phyloP scores from a whole-genome alignment of 306 rosid species.

The Herpetospermum pedunculosum region DNA sequence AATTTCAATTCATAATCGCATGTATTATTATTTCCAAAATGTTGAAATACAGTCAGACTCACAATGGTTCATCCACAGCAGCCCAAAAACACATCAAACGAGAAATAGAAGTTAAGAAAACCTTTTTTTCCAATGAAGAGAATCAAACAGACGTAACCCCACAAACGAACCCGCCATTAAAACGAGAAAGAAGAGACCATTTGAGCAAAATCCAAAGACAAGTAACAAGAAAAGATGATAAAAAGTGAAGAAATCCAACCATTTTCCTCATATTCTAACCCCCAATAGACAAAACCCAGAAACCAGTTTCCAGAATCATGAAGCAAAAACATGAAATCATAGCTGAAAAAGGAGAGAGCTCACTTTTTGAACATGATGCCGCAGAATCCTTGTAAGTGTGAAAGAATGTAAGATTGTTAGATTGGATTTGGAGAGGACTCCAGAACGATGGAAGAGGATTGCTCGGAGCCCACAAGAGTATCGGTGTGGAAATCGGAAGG shows the following conservation, averaged over 20 bases:
- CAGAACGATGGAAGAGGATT: not conserved
- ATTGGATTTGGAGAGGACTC: not conserved
- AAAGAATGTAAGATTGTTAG: not conserved
- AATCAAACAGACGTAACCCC: not conserved
- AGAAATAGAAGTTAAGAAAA: not conserved
- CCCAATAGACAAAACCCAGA: not conserved
- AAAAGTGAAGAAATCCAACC: not conserved
- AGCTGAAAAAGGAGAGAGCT: slow-evolving; percentile 1
- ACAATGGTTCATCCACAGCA: not conserved
- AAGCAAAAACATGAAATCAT: not conserved
- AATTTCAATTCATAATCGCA: not conserved
- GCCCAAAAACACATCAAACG: not conserved
- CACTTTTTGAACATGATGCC: slow-evolving; percentile 18
- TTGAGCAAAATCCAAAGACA: not conserved
- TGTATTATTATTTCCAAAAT: not conserved
- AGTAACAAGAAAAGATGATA: not conserved
- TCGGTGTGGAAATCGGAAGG: not conserved
- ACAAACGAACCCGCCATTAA: not conserved
- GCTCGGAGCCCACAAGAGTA: not conserved
- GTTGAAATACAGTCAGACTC: not conserved
- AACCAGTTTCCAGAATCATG: not conserved
- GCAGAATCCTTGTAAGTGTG: not conserved
- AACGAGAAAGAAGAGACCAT: not conserved
- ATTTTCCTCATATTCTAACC: not conserved
- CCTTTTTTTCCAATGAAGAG: not conserved